Evolutionary conservation across 23 red algal genomes (phyloP).

Genomic region (Cyanidioschyzon merolae): DNA sequence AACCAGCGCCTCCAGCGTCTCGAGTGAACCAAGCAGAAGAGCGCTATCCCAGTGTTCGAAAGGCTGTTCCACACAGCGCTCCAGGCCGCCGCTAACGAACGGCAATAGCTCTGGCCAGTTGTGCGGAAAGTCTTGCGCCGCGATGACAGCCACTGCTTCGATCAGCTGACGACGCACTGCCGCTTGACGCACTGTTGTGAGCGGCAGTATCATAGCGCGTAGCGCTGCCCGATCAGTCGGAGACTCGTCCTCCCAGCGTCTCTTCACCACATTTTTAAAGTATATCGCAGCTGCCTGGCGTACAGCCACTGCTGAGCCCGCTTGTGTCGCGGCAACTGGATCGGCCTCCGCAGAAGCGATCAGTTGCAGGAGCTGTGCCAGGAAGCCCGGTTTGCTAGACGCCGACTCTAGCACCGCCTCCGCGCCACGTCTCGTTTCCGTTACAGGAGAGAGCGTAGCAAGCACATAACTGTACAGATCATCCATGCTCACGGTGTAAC

Average conservation of each 20-base stretch:
- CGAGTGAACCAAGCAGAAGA: slow-evolving; percentile 44
- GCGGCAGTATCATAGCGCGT: slow-evolving; percentile 28
- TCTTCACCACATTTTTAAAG: slow-evolving; percentile 65
- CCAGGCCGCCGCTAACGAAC: slow-evolving; percentile 27
- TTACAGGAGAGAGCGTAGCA: slow-evolving; percentile 59
- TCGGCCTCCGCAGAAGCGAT: slow-evolving; percentile 13
- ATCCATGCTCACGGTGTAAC: too few species aligned
- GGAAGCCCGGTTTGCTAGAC: slow-evolving; percentile 34
- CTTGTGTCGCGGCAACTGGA: not conserved
- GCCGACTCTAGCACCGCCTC: slow-evolving; percentile 42
- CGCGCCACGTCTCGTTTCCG: slow-evolving; percentile 43
- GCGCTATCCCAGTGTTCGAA: not conserved
- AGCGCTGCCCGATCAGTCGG: slow-evolving; percentile 33
- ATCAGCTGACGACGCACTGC: slow-evolving; percentile 52
- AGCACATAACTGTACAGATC: slow-evolving; percentile 21
- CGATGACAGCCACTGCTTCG: slow-evolving; percentile 46
- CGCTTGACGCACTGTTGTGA: slow-evolving; percentile 26
- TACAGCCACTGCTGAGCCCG: slow-evolving; percentile 31
- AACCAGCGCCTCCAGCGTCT: slow-evolving; percentile 67
- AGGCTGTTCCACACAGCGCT: slow-evolving; percentile 13
- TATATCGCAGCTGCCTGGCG: slow-evolving; percentile 76
- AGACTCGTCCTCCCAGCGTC: slow-evolving; percentile 34
- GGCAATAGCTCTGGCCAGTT: slow-evolving; percentile 78
- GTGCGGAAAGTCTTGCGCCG: slow-evolving; percentile 61
- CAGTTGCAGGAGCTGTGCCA: slow-evolving; percentile 49